Base-by-base conservation (phyloP, 1,139 yeast genomes). In the Blastobotrys indianensis region DNA sequence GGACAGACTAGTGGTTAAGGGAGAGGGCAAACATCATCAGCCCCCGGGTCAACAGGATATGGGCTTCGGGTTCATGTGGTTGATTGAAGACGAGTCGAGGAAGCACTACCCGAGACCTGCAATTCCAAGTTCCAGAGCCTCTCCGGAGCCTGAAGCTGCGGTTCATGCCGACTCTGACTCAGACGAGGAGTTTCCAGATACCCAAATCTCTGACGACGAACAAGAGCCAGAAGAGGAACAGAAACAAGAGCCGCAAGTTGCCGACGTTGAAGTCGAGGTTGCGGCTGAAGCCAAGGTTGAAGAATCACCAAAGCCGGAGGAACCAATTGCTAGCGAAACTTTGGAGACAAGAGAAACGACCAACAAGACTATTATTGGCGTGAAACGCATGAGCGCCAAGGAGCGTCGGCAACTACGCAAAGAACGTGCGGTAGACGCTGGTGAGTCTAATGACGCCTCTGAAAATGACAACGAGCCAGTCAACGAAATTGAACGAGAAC, bases 31-130 rank as follows among this genome's bases (percentile, higher is more conserved):
- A 60, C 77, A 74, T 23, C 77, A 68, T 52, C 69, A 90, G 57
- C 94, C 95, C 0, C 95, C 97, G 1, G 75, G 82, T 12, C 94
- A 82, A 56, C 65, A 88, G 56, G 90, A 82, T 1, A 84, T 92
- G 94, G 98, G 98, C 0, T 72, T 88, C 52, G 97, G 86, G 0
- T 75, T 92, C 49, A 63, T 85, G 50, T 85, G 94, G 83, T 68
- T 83, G 45, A 77, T 82, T 4, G 81, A 79, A 54, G 82, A 77
- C 42, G 77, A 69, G 12, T 71, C 80, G 1, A 64, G 75, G 2
- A 61, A 60, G 16, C 70, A 67, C 48, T 74, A 77, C 42, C 11
- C 54, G 52, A 17, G 55, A 54, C 47, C 39, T 48, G 15, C 15
- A 9, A 5, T 31, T n/a, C 33, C 33, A 5, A 31, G 15, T 31